Conservation (phyloP, 1,139 yeast species). For the Meyerozyma elateridarum region DNA sequence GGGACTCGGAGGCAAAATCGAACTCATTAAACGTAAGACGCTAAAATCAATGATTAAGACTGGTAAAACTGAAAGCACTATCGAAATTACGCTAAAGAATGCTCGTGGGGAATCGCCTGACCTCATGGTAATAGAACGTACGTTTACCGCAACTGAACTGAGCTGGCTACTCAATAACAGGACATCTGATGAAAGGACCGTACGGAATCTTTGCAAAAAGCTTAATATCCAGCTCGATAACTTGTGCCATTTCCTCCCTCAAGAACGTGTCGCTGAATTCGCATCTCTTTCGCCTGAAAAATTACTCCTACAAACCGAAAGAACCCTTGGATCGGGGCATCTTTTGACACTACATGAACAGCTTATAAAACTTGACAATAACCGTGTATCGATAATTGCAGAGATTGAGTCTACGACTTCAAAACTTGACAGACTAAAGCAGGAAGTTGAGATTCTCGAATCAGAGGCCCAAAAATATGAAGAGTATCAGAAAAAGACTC, state of each 20-base stretch:
- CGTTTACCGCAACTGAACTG: slow-evolving; percentile 41
- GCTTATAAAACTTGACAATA: slow-evolving; percentile 49
- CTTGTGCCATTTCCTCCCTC: slow-evolving; percentile 91
- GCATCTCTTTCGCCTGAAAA: slow-evolving; percentile 78
- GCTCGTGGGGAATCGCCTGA: slow-evolving; percentile 20
- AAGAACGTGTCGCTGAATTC: slow-evolving; percentile 91
- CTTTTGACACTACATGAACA: slow-evolving; percentile 54
- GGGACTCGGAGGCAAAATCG: slow-evolving; percentile 81
- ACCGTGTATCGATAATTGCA: slow-evolving; percentile 22
- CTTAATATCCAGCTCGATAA: slow-evolving; percentile 85
- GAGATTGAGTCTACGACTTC: slow-evolving; percentile 27
- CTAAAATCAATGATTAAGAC: slow-evolving; percentile 72
- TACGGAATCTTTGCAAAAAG: slow-evolving; percentile 41
- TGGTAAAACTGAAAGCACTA: slow-evolving; percentile 52
- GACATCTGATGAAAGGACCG: slow-evolving; percentile 37
- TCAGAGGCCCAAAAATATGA: slow-evolving; percentile 35
- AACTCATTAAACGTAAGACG: slow-evolving; percentile 74
- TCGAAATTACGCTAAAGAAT: slow-evolving; percentile 65
- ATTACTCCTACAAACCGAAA: slow-evolving; percentile 69
- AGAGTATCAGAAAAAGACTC: slow-evolving; percentile 36
- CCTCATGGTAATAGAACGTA: slow-evolving; percentile 29
- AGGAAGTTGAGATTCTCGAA: slow-evolving; percentile 29
- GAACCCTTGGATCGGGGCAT: slow-evolving; percentile 68
- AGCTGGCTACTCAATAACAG: slow-evolving; percentile 57
- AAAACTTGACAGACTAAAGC: slow-evolving; percentile 25